Percentiles rank a stretch among this genome's conserved stretches.
These are phyloP conservation scores for Pistacia atlantica DNA, from an alignment of 345 rosid species.

Conservation along the genomic window DNA sequence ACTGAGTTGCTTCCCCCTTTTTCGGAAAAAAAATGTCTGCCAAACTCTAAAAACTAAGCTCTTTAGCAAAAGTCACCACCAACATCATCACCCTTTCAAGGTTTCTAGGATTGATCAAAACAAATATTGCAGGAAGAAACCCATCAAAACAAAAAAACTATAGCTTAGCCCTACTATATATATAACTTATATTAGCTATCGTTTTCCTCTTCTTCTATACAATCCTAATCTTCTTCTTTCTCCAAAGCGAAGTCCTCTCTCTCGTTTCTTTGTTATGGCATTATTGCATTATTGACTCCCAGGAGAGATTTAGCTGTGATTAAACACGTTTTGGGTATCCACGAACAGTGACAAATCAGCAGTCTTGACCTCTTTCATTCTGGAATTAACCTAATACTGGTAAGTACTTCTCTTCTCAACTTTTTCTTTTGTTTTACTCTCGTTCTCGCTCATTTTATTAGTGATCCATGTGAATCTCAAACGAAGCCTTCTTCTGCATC, in stretches of 20 bases:
- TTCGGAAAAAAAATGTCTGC: constrained; percentile 19
- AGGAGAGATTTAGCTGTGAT: constrained; percentile 7
- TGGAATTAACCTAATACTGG: background rate
- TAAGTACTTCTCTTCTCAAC: background rate
- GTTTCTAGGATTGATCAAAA: constrained; percentile 40
- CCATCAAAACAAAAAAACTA: background rate
- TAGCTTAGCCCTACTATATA: background rate
- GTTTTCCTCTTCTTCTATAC: constrained; percentile 18
- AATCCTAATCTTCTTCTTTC: background rate
- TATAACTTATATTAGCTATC: background rate
- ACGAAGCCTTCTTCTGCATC: background rate
- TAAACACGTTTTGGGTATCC: constrained; percentile 5
- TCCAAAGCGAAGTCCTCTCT: constrained; percentile 1
- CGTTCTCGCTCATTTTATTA: background rate
- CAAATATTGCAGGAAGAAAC: background rate
- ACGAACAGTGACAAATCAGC: constrained; percentile 4
- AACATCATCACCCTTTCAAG: constrained; percentile 38
- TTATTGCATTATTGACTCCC: constrained; percentile 23
- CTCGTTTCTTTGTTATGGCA: constrained; percentile 10
- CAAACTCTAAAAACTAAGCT: constrained; percentile 14
- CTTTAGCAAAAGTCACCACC: constrained; percentile 17
- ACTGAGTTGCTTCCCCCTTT: constrained; percentile 30
- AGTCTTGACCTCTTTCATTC: background rate
- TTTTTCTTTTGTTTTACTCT: background rate
- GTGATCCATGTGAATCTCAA: background rate